Base-by-base conservation (phyloP, 2,329 filamentous ascomycete genomes). In the Beauveria scarabaeidicola region DNA sequence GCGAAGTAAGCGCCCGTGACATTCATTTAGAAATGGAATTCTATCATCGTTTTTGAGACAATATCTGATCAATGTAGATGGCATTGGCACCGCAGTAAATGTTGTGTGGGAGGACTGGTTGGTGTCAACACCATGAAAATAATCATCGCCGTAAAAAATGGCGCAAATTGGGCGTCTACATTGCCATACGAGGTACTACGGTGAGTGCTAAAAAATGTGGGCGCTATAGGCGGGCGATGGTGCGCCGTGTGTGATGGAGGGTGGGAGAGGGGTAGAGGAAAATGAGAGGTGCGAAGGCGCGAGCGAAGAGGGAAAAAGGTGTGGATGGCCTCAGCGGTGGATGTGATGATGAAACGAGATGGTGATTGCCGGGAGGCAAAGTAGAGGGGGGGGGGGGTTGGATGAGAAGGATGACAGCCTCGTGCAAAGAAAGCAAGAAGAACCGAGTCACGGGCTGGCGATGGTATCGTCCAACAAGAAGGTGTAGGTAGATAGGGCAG, bases 171-270 rank as follows among this genome's bases (percentile, higher is more conserved):
- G 32, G 43, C 1, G 51, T 44, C 27, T 58, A 43, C 54, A 29
- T 44, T 23, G n/a, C 10, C 11, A 19, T 38, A 47, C 9, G 29
- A 5, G 32, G 17, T 21, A 41, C 29, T 7, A 27, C 15, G 32
- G 41, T 19, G 27, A 17, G n/a, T 41, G 38, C 17, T 21, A 13
- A 29, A 44, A 59, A 57, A 52, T 52, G 25, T 23, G 54, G 36
- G 50, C 36, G 46, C 19, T 27, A 29, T 58, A 36, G 46, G 58
- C 54, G 56, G 29, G 56, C 36, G 48, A 51, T 48, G 40, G 46
- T 61, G 61, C 38, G 52, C 48, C 17, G 27, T 15, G 48, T 52
- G 55, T 63, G 50, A 60, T 52, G 56, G 60, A 61, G 59, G 61
- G 60, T 58, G 52, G 56, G 52, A 57, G 60, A 54, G 59, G 52